Evolutionary conservation across 2,329 filamentous ascomycete genomes (phyloP).

Genomic region (Teratosphaeria gauchensis): DNA sequence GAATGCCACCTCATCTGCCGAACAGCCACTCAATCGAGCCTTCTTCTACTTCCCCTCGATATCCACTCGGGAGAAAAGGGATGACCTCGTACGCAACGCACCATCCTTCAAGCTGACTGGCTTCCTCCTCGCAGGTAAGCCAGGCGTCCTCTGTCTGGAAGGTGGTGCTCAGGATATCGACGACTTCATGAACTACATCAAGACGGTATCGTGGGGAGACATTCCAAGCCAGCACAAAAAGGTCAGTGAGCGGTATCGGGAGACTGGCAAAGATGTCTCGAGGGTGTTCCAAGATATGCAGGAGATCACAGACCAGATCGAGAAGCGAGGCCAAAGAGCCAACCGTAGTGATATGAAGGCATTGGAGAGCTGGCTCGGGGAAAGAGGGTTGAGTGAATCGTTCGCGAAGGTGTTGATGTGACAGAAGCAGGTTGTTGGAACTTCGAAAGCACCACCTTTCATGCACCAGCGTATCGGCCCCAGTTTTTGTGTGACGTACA

Average conservation of each 20-base stretch:
- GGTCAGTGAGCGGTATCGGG: background rate
- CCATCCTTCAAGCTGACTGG: background rate
- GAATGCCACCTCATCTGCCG: background rate
- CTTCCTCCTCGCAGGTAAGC: background rate
- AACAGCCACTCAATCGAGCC: background rate
- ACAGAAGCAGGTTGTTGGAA: background rate
- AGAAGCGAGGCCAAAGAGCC: background rate
- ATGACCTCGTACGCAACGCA: background rate
- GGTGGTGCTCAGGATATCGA: background rate
- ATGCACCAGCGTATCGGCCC: too few species aligned
- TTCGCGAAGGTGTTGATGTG: background rate
- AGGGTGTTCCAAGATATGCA: background rate
- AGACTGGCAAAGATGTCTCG: background rate
- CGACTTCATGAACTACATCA: background rate
- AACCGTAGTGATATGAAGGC: background rate
- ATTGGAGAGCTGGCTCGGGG: background rate
- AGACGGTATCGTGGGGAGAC: background rate
- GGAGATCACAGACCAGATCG: background rate
- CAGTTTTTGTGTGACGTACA: too few species aligned
- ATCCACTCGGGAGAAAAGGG: background rate
- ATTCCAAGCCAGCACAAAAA: background rate
- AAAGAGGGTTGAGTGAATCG: background rate
- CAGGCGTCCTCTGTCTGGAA: background rate
- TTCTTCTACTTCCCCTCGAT: background rate
- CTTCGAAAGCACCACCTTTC: background rate